Conservation (phyloP, 2,329 filamentous ascomycete species). For the Blastomyces emzantsi region DNA sequence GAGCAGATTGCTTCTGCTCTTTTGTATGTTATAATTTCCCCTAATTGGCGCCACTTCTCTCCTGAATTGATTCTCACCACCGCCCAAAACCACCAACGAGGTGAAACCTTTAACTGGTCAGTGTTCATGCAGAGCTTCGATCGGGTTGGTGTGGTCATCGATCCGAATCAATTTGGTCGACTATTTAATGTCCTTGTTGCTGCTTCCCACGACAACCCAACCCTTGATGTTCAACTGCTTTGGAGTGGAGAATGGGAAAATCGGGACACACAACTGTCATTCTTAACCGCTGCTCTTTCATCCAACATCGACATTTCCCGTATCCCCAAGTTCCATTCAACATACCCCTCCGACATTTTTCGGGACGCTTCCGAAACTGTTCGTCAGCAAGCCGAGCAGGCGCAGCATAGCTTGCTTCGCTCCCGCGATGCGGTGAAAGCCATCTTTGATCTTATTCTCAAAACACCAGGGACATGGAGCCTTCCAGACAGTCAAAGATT, state of each 20-base stretch:
- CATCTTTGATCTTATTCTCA: slow-evolving; percentile 54
- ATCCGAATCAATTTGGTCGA: slow-evolving; percentile 68
- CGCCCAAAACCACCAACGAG: slow-evolving; percentile 46
- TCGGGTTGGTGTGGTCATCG: slow-evolving; percentile 64
- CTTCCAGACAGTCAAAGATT: slow-evolving; percentile 48
- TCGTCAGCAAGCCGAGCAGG: slow-evolving; percentile 53
- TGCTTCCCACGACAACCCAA: slow-evolving; percentile 53
- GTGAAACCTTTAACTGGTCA: slow-evolving; percentile 53
- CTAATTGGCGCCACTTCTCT: slow-evolving; percentile 55
- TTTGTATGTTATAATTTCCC: slow-evolving; percentile 58
- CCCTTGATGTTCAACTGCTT: slow-evolving; percentile 74
- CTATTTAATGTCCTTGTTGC: slow-evolving; percentile 72
- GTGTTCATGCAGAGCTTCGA: slow-evolving; percentile 74
- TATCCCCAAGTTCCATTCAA: slow-evolving; percentile 70
- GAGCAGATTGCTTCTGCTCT: slow-evolving; percentile 75
- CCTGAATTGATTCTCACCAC: slow-evolving; percentile 58
- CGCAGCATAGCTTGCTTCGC: slow-evolving; percentile 75
- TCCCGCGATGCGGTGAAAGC: slow-evolving; percentile 73
- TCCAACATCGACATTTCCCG: slow-evolving; percentile 71
- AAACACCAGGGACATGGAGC: slow-evolving; percentile 49
- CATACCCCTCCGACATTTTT: slow-evolving; percentile 61
- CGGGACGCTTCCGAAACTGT: slow-evolving; percentile 51
- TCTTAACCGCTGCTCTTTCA: slow-evolving; percentile 77
- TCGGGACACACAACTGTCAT: slow-evolving; percentile 83
- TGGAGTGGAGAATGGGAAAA: slow-evolving; percentile 89